Evolutionary conservation across 2,329 filamentous ascomycete genomes (phyloP), one percentile per base, ranked within the genome.

Genomic region (Colletotrichum sidae): DNA sequence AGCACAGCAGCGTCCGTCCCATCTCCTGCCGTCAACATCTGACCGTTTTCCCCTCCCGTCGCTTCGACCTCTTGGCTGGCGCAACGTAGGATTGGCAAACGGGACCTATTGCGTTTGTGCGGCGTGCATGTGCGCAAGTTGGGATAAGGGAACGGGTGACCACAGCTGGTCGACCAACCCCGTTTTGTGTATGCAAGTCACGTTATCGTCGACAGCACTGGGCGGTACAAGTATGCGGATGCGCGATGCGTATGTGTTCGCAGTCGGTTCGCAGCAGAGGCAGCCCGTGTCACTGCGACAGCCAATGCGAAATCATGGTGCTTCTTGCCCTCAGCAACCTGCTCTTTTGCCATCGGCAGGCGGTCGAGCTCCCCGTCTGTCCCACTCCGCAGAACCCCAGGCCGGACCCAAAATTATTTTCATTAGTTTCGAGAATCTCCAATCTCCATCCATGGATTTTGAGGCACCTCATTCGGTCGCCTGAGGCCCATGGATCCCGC

Each of bases 331-430:
- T 46, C 51, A 34, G 45, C 45, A 44, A 50, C 38, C 50, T 61
- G 62, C 38, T 55, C 61, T 35, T 52, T 61, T 47, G 57, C 57
- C 62, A 51, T 65, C 57, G 39, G 55, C 62, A 25, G 25, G 62
- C 46, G 57, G 57, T 65, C 62, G 46, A 61, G 46, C 42, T 57
- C 62, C 12, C 62, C 62, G 57, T 61, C 62, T 38, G 57, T 65
- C 55, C 62, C 57, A 52, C 62, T 46, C 41, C 38, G 61, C 60
- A 38, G 51, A 65, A 39, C 46, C 47, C 51, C 57, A 39, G 57
- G 46, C 39, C 47, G 44, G 62, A 61, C 62, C 62, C 62, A 65
- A 44, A 61, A 65, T 44, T 61, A 60, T 63, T 25, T 25, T 59
- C 60, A 33, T 59, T 63, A 63, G 60, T 63, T 52, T 63, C 25